phyloP scores from a whole-genome alignment of 306 rosid species.

The Psophocarpus tetragonolobus region DNA sequence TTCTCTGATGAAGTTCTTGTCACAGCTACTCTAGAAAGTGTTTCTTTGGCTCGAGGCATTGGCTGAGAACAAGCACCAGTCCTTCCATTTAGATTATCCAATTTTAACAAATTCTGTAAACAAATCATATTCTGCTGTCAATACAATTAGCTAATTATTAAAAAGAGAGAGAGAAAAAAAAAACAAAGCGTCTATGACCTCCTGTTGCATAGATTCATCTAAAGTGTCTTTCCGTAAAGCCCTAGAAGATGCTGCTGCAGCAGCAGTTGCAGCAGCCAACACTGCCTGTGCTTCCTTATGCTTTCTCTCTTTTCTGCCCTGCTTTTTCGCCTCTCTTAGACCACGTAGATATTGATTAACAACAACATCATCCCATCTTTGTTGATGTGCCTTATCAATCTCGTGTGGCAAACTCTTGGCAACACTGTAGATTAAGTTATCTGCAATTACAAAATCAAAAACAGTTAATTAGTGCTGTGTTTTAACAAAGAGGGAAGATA shows the following conservation, averaged over 20 bases:
- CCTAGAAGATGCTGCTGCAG: constrained; percentile 94
- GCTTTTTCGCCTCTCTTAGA: constrained; percentile 95
- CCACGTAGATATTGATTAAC: constrained; percentile 74
- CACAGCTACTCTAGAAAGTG: constrained; percentile 73
- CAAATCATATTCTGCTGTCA: constrained; percentile 7
- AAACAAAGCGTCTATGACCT: constrained; percentile 49
- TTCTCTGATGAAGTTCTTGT: constrained; percentile 69
- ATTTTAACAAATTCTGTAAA: constrained; percentile 59
- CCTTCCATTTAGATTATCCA: constrained; percentile 52
- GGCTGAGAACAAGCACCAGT: constrained; percentile 64
- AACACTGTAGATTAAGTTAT: constrained; percentile 59
- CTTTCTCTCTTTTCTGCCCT: constrained; percentile 89
- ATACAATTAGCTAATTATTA: not conserved
- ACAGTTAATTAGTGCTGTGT: constrained; percentile 11
- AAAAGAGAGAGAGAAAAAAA: not conserved
- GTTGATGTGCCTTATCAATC: constrained; percentile 61
- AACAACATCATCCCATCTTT: constrained; percentile 86
- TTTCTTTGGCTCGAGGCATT: constrained; percentile 83
- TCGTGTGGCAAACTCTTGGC: constrained; percentile 76
- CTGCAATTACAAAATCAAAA: constrained; percentile 53
- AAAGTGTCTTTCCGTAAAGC: constrained; percentile 79
- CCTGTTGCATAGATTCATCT: constrained; percentile 70
- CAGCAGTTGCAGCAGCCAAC: constrained; percentile 98
- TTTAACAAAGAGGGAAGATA: not conserved
- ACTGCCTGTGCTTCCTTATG: constrained; percentile 99